Percentiles rank a stretch among this genome's conserved stretches.
phyloP scores from a whole-genome alignment of 495 filamentous ascomycete species.

The Thozetella sp. region DNA sequence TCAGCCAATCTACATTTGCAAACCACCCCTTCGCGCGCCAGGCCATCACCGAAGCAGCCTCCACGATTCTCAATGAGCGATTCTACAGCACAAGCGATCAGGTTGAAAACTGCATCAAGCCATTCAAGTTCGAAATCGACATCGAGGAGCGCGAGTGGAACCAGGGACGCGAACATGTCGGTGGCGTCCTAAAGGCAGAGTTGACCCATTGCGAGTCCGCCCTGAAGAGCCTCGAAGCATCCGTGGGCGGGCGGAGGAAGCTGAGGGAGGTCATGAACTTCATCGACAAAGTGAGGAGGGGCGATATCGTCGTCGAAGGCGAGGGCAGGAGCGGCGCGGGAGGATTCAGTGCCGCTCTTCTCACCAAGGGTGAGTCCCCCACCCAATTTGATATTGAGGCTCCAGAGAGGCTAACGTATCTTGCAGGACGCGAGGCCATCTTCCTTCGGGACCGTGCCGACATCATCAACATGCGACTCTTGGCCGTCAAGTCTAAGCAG shows the following conservation, averaged over 20 bases:
- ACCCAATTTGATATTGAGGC: conserved; percentile 1
- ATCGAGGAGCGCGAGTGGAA: conserved; percentile 88
- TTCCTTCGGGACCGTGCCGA: conserved; percentile 92
- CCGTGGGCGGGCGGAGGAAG: conserved; percentile 78
- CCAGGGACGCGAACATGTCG: conserved; percentile 77
- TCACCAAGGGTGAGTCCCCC: conserved; percentile 70
- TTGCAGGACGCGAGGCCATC: conserved; percentile 79
- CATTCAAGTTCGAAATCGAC: conserved; percentile 97
- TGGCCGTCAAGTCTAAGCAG: conserved; percentile 84
- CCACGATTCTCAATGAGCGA: conserved; percentile 86
- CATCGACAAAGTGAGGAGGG: conserved; percentile 84
- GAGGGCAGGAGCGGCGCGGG: conserved; percentile 83
- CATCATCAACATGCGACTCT: conserved; percentile 85
- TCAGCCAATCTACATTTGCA: conserved; percentile 78
- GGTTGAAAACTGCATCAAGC: conserved; percentile 99
- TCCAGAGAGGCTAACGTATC: conserved; percentile 14
- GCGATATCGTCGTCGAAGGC: conserved; percentile 81
- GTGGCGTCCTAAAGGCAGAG: conserved; percentile 78
- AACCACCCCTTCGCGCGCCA: conserved; percentile 89
- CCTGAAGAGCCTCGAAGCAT: conserved; percentile 70
- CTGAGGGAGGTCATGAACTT: conserved; percentile 88
- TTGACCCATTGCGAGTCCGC: conserved; percentile 80
- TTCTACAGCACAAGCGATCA: conserved; percentile 97
- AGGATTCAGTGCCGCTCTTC: conserved; percentile 82
- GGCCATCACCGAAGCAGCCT: conserved; percentile 86